A percentile compares a stretch with the other conserved stretches of the same genome.
These are phyloP conservation scores for Coemansia sp. DNA, from an alignment of 192 early-diverging fungal genomes.

Conservation along the genomic window DNA sequence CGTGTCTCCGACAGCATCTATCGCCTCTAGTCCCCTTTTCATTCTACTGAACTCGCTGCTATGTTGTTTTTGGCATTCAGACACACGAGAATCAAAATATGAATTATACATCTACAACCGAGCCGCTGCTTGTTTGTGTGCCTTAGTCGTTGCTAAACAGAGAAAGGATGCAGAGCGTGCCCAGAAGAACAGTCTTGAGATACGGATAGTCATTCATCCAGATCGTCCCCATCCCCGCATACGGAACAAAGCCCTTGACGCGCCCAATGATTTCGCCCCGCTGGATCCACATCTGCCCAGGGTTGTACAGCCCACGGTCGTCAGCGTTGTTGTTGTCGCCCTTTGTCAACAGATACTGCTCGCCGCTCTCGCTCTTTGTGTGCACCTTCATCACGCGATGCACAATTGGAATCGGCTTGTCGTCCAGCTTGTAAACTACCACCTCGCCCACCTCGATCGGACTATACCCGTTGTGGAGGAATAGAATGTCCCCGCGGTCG, in stretches of 20 bases:
- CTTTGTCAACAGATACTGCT: conserved; percentile 91
- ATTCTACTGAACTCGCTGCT: neutral
- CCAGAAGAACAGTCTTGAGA: conserved; percentile 82
- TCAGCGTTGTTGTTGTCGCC: conserved; percentile 93
- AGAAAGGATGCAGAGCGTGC: conserved; percentile 70
- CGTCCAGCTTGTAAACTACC: conserved; percentile 88
- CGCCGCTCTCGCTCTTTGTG: conserved; percentile 68
- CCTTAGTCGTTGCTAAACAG: conserved; percentile 71
- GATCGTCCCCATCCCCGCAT: conserved; percentile 95
- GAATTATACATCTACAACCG: conserved; percentile 7
- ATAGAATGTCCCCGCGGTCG: conserved; percentile 88
- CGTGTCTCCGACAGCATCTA: conserved; percentile 76
- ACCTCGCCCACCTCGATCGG: conserved; percentile 91
- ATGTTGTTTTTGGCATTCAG: no score
- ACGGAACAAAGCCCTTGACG: conserved; percentile 86
- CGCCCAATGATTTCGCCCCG: conserved; percentile 87
- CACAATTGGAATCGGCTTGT: conserved; percentile 91
- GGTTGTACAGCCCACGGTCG: conserved; percentile 88
- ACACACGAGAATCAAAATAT: neutral
- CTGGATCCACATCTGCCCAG: conserved; percentile 88
- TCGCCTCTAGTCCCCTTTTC: conserved; percentile 17
- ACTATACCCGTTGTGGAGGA: conserved; percentile 68
- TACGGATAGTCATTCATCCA: conserved; percentile 95
- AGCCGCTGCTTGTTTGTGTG: no score
- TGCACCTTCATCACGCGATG: conserved; percentile 95